phyloP scores from a whole-genome alignment of 352 stramenopile species.

The Globisporangium splendens region DNA sequence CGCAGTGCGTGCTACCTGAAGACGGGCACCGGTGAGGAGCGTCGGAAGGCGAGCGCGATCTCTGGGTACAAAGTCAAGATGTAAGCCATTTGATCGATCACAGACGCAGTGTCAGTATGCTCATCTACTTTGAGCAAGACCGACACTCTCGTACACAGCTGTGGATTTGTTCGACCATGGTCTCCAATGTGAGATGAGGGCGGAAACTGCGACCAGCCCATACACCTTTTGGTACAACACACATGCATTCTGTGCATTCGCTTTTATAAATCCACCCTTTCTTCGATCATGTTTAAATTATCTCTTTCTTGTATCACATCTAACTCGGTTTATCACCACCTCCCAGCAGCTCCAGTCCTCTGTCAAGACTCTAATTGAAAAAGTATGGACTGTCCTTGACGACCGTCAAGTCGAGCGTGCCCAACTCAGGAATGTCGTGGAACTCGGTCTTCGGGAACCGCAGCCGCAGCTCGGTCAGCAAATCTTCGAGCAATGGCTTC shows the following conservation, averaged over 20 bases:
- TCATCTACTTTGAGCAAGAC: neutral
- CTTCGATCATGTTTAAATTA: too few species aligned
- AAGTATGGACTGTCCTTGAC: slow-evolving; percentile 98
- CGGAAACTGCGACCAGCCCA: too few species aligned
- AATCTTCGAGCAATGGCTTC: slow-evolving; percentile 94
- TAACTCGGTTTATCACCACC: too few species aligned
- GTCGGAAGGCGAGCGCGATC: slow-evolving; percentile 26
- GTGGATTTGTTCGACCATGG: too few species aligned
- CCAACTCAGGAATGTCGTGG: slow-evolving; percentile 90
- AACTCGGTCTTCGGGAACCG: slow-evolving; percentile 96
- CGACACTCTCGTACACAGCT: too few species aligned
- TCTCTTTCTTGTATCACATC: too few species aligned
- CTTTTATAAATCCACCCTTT: too few species aligned
- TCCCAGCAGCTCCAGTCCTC: too few species aligned
- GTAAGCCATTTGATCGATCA: slow-evolving; percentile 3
- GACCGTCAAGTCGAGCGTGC: slow-evolving; percentile 92
- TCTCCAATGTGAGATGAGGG: too few species aligned
- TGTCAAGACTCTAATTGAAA: slow-evolving; percentile 92
- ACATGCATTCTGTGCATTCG: too few species aligned
- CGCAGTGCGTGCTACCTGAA: slow-evolving; percentile 60
- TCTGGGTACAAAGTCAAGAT: slow-evolving; percentile 38
- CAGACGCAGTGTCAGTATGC: too few species aligned
- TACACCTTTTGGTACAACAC: too few species aligned
- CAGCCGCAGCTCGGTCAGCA: slow-evolving; percentile 90
- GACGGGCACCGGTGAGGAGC: slow-evolving; percentile 22